Evolutionary conservation across 208 protist genomes (phyloP).

Genomic region (Crithidia sp.): DNA sequence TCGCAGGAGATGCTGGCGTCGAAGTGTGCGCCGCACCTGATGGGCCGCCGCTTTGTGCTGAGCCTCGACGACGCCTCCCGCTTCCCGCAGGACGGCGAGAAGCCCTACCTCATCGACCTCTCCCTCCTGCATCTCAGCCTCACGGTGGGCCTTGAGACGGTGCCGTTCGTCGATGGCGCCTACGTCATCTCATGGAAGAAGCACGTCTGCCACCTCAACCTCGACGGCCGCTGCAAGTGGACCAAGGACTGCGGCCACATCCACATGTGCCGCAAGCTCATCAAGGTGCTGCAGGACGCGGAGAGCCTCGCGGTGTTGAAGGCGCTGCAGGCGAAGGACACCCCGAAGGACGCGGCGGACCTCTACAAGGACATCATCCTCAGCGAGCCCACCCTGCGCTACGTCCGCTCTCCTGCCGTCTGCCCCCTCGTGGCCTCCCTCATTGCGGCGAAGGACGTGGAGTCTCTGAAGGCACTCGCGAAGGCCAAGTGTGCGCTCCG

Average conservation of each 20-base stretch:
- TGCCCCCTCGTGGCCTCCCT: constrained; percentile 40
- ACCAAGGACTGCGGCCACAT: constrained; percentile 69
- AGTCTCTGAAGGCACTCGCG: constrained; percentile 35
- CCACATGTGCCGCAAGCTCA: constrained; percentile 52
- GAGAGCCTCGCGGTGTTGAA: constrained; percentile 39
- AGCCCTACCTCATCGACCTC: constrained; percentile 39
- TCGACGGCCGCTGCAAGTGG: constrained; percentile 62
- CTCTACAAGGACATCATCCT: constrained; percentile 40
- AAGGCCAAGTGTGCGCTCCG: constrained; percentile 27
- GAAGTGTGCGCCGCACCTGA: constrained; percentile 42
- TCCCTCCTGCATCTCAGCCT: constrained; percentile 46
- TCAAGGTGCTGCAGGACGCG: constrained; percentile 32
- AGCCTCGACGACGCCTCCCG: constrained; percentile 38
- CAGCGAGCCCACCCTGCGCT: constrained; percentile 33
- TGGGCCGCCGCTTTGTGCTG: constrained; percentile 35
- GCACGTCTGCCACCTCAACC: constrained; percentile 50
- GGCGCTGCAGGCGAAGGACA: constrained; percentile 25
- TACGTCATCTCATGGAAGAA: constrained; percentile 50
- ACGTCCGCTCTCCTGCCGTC: constrained; percentile 34
- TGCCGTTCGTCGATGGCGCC: constrained; percentile 33
- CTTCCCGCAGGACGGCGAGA: constrained; percentile 26
- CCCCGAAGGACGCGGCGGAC: constrained; percentile 18
- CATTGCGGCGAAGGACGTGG: constrained; percentile 26
- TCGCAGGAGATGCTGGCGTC: constrained; percentile 54
- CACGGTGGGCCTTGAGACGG: constrained; percentile 51